phyloP scores from a whole-genome alignment of 768 basidiomycete species.

The Serendipita indica region DNA sequence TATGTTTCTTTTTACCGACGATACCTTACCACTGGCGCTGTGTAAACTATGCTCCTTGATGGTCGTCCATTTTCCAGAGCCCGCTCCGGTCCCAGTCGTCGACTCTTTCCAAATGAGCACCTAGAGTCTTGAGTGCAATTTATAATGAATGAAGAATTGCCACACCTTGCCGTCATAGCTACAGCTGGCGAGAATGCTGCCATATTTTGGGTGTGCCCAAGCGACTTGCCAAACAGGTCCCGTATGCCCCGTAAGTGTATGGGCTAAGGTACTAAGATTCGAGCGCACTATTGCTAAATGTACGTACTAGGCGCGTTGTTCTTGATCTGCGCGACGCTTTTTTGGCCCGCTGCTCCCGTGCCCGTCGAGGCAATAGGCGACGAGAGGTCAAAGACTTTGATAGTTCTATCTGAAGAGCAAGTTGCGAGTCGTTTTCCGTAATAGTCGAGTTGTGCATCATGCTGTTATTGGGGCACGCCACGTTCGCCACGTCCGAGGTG shows the following conservation, averaged over 20 bases:
- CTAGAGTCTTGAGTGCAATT: not conserved
- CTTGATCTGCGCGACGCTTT: conserved; percentile 50
- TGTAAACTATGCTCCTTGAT: conserved; percentile 94
- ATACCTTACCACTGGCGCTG: conserved; percentile 67
- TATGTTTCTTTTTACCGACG: not conserved
- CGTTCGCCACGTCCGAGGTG: not conserved
- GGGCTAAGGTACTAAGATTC: no score
- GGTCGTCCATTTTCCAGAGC: conserved; percentile 65
- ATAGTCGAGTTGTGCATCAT: conserved; percentile 96
- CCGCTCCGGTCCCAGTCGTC: conserved; percentile 35
- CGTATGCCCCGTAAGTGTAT: conserved; percentile 50
- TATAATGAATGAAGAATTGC: not conserved
- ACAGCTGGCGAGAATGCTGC: conserved; percentile 91
- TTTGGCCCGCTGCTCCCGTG: conserved; percentile 52
- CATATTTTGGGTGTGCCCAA: conserved; percentile 97
- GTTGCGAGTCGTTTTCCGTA: conserved; percentile 94
- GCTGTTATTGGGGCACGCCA: conserved; percentile 33
- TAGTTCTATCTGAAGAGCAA: conserved; percentile 88
- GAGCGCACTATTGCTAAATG: no score
- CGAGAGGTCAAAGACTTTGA: conserved; percentile 80
- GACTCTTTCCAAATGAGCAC: conserved; percentile 91
- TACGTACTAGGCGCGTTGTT: conserved; percentile 23
- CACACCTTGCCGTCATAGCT: conserved; percentile 91
- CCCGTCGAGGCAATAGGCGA: not conserved
- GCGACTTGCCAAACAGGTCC: conserved; percentile 97